These are phyloP conservation scores for Syzygium syzygioides DNA, from an alignment of 441 rosid species.

Conservation along the genomic window DNA sequence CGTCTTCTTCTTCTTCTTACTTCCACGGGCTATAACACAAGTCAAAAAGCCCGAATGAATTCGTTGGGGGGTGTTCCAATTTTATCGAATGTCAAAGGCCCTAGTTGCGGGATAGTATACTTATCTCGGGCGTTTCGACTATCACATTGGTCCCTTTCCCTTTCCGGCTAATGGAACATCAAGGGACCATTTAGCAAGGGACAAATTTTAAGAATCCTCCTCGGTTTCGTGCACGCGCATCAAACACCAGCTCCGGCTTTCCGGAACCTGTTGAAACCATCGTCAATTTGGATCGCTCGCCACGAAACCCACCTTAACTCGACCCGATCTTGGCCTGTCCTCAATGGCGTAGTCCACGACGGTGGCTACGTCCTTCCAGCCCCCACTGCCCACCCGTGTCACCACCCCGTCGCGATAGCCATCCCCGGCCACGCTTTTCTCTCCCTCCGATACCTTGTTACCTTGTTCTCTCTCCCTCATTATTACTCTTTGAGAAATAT, in stretches of 20 bases:
- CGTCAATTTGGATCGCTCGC: neutral
- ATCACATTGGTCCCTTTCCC: neutral
- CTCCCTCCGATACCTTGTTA: neutral
- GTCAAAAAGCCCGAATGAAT: neutral
- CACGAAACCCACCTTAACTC: neutral
- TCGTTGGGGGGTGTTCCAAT: neutral
- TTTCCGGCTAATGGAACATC: neutral
- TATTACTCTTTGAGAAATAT: neutral
- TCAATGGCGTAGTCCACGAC: neutral
- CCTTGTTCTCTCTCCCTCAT: neutral
- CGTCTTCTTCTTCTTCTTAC: neutral
- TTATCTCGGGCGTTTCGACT: fast-evolving
- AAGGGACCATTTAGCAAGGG: neutral
- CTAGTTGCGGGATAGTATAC: neutral
- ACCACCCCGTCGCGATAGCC: neutral
- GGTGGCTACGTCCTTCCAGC: fast-evolving
- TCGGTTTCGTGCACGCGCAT: neutral
- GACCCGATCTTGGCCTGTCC: neutral
- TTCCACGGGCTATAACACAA: neutral
- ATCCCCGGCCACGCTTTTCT: neutral
- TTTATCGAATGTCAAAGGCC: neutral
- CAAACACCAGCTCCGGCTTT: neutral
- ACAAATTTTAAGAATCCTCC: neutral
- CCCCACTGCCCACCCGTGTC: neutral
- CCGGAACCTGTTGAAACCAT: neutral